These are phyloP conservation scores for Ceratocystis alfenasii DNA, from an alignment of 2,329 filamentous ascomycete genomes.

Conservation along the genomic window DNA sequence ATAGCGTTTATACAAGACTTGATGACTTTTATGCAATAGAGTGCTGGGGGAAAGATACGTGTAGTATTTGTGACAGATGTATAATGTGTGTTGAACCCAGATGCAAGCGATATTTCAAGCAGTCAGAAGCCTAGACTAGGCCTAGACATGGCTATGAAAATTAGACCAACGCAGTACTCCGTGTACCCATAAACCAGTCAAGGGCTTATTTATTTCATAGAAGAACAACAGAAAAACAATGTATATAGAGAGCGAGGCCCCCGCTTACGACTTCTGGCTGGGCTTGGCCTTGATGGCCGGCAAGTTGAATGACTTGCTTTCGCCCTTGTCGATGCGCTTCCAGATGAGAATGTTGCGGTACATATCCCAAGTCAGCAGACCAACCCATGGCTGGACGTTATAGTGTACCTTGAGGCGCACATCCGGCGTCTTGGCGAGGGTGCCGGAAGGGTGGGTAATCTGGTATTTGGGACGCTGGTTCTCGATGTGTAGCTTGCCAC, in stretches of 20 bases:
- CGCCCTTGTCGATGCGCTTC: conserved; percentile 53
- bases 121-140: background rate
- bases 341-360: conserved; percentile 45
- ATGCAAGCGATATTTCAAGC: background rate
- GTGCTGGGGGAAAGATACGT: too few relatives aligned
- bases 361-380: conserved; percentile 70
- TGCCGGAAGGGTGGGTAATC: conserved; percentile 77
- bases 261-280: background rate
- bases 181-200: background rate
- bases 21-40: background rate
- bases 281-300: conserved; percentile 53
- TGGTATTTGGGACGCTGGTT: conserved; percentile 94
- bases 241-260: background rate
- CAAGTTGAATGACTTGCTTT: conserved; percentile 51
- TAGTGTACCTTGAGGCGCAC: conserved; percentile 75
- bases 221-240: background rate
- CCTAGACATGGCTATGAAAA: background rate
- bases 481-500: conserved; percentile 62
- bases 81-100: background rate
- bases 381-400: conserved; percentile 97
- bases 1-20: background rate
- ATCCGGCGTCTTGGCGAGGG: conserved; percentile 59
- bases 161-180: background rate
- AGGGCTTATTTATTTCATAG: background rate
- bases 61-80: background rate